Evolutionary conservation across 108 stramenopile genomes (phyloP), one percentile per base, ranked within the genome.

Genomic region (Fragilaria crotonensis): DNA sequence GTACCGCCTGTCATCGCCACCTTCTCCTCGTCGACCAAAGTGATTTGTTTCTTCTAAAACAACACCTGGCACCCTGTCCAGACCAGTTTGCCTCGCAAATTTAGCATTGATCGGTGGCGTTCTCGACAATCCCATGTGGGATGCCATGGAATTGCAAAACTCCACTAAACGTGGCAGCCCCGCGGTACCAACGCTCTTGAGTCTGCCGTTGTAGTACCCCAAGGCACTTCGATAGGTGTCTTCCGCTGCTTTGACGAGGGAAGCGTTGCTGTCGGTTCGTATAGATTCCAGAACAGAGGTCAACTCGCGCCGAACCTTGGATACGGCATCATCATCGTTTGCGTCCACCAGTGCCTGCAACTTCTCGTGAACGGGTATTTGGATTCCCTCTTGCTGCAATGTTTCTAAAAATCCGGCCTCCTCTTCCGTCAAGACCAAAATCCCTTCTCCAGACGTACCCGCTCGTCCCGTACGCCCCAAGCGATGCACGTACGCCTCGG

Each of bases 401-500:
- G 51, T 72, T 27, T 48, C 33, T 7, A 75, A 26, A 23, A 68
- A 63, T 18, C 44, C 25, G 11, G 32, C 11, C 54, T 85, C 84
- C 60, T 78, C 80, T 27, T 57, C 55, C 17, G 57, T 68, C n/a
- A 88, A 45, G 7, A 95, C 59, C 22, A 93, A 57, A 36, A 89
- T 25, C 5, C 89, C 89, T 26, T 78, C 45, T 7, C 90, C 90
- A 3, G 29, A 14, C 46, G 69, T 72, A n/a, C 94, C 94, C 5
- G 94, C 96, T 17, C 97, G 74, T 18, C 90, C 97, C 5, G 96
- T 97, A 20, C 97, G 80, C 18, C 97, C 97, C 3, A 98, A 75
- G n/a, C 97, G 85, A 76, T 98, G 97, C 36, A 96, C 75, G 63
- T 98, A 98, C 50, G 91, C 88, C 52, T 88, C 95, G 54, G 81